These are phyloP conservation scores for Clonostachys sp. DNA, from an alignment of 2,329 filamentous ascomycete genomes.

Conservation along the genomic window DNA sequence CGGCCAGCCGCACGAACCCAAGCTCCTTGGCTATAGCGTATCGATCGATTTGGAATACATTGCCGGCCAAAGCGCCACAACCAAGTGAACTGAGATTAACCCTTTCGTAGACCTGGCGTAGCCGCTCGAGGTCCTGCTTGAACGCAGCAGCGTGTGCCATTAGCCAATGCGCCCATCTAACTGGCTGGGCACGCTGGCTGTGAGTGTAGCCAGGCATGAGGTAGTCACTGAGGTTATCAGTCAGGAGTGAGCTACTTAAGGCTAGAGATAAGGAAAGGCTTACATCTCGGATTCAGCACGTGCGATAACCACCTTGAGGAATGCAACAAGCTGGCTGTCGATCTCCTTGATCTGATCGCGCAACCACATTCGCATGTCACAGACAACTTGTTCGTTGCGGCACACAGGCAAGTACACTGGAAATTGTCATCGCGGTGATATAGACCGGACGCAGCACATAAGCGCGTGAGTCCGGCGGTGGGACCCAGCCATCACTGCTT, in stretches of 20 bases:
- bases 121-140: constrained; percentile 14
- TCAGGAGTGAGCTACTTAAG: constrained; percentile 6
- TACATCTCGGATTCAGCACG: constrained; percentile 19
- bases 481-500: too few relatives aligned
- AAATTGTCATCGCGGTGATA: too few relatives aligned
- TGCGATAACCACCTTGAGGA: constrained; percentile 12
- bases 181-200: constrained; percentile 15
- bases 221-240: constrained; percentile 12
- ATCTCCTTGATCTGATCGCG: constrained; percentile 14
- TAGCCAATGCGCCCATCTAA: constrained; percentile 13
- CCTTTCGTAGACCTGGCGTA: constrained; percentile 12
- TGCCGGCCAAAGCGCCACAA: constrained; percentile 18
- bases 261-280: too few relatives aligned
- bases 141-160: constrained; percentile 14
- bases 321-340: constrained; percentile 12
- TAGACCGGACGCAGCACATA: too few relatives aligned
- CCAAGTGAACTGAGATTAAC: constrained; percentile 17
- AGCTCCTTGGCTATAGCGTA: constrained; percentile 50
- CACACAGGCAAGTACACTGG: too few relatives aligned
- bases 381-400: constrained; percentile 70
- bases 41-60: constrained; percentile 20
- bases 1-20: constrained; percentile 11
- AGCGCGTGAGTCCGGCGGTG: too few relatives aligned
- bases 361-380: constrained; percentile 68
- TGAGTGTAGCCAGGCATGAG: constrained; percentile 21